phyloP scores from a whole-genome alignment of 2,329 filamentous ascomycete genomes.

The Pseudogymnoascus sp. region DNA sequence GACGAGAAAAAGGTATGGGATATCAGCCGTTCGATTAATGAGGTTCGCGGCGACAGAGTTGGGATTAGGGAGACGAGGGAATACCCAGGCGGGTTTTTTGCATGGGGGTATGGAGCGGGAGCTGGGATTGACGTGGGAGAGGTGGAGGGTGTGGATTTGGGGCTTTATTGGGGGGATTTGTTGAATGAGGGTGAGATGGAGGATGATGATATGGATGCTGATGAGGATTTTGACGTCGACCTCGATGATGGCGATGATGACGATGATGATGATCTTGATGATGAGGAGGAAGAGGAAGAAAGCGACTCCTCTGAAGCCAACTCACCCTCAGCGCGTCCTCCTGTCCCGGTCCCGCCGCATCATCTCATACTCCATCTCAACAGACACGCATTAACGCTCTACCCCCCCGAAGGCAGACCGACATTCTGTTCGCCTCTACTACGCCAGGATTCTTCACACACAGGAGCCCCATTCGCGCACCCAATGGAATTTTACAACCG shows the following conservation, averaged over 20 bases:
- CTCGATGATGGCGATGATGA: background rate
- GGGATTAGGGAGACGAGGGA: background rate
- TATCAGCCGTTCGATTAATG: background rate
- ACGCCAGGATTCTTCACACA: background rate
- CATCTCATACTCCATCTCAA: background rate
- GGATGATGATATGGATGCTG: background rate
- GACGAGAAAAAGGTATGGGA: background rate
- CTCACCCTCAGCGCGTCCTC: background rate
- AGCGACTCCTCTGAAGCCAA: background rate
- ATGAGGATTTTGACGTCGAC: background rate
- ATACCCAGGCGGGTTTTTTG: background rate
- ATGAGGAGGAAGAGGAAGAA: background rate
- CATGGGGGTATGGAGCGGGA: background rate
- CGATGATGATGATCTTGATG: background rate
- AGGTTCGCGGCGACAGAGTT: background rate
- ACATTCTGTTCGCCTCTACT: background rate
- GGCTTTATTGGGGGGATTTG: background rate
- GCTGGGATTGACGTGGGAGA: background rate
- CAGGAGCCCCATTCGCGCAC: background rate
- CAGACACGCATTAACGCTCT: background rate
- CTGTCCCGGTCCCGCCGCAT: background rate
- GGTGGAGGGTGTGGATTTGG: background rate
- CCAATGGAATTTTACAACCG: slow-evolving; percentile 35
- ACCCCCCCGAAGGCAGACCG: background rate
- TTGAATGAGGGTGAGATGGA: background rate